Base-by-base conservation (phyloP, 495 filamentous ascomycete genomes). In the Thermothielavioides terrestris region DNA sequence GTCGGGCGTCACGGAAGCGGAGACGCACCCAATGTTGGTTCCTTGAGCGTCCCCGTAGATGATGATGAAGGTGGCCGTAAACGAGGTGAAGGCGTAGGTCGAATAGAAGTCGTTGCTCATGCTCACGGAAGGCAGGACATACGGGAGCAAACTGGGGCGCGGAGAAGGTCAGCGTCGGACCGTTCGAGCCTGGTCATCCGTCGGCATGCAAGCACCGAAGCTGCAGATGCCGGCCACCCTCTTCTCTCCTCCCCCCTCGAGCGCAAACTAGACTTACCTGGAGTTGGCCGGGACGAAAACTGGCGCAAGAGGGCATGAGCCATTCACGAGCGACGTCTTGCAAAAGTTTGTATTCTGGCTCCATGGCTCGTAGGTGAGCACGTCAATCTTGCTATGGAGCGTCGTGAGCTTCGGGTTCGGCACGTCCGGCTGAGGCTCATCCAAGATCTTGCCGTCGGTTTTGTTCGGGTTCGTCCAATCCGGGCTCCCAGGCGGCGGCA, bases 71-170 rank as follows among this genome's bases (percentile, higher is more conserved):
- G 78, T 84, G 23, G 84, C 69, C 23, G 77, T 76, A 37, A 96
- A 78, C 7, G 89, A 89, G 6, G 88, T 76, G 59, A 98, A 95
- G 32, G 83, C 80, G 56, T 94, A 98, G 4, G 78, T 77, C 11
- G 88, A 89, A 49, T 76, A 71, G 66, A 98, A 84, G 55, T 86
- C 76, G 67, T 91, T 82, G 38, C 71, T 73, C 25, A 92, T 71
- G n/a, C 79, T 81, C 57, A 95, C 90, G 20, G 42, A 59, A 9
- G 62, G 62, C 42, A 64, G 43, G 7, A 34, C 26, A 6, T 55
- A 35, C n/a, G 6, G 85, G 76, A 27, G 77, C 78, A 31, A 91
- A 68, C 12, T 72, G 41, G 55, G n/a, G 68, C 58, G 28, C n/a
- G 35, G 11, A 10, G 8, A 20, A 17, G 21, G 32, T 42, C 36